Evolutionary conservation across 2,329 filamentous ascomycete species (phyloP), one percentile per base, ranked within the genome.

Genomic region (Fusarium irregulare): DNA sequence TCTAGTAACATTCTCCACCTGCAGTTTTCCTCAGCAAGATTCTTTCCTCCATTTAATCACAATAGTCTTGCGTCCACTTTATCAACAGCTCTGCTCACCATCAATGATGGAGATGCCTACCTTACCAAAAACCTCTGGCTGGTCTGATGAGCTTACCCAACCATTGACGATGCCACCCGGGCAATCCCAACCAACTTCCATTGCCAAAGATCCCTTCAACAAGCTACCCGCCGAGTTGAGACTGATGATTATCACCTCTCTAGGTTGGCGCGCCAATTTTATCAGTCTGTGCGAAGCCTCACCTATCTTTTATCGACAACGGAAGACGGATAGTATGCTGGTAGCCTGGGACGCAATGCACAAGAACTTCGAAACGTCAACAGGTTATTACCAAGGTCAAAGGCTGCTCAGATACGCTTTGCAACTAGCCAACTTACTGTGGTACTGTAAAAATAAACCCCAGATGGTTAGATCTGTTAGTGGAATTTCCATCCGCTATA

Each of bases 131-230:
- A 5, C 0, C 13, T 21, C 4, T 21, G 20, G 41, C 3, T 14
- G 2, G 6, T 14, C 41, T 21, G 41, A 44, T 3, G 41, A 21
- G n/a, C 20, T 44, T 16, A 14, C 20, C 41, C 20, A 21, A 21
- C 13, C 20, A 44, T 21, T 3, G 16, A 21, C n/a, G 3, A 44
- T 44, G 13, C 18, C 7, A 13, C 13, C 13, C 13, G 14, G 1
- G 6, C 14, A 28, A 11, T 16, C 25, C 4, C 20, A 20, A 4
- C 2, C 12, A 2, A 8, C 13, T 0, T 4, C 6, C 2, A 1
- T 5, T 2, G 7, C 2, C 20, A 9, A 2, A 8, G 55, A 57
- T 27, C 55, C 55, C 13, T 53, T 57, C 7, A 8, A 25, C 11
- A 20, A 28, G 9, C 16, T 53, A 3, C 16, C 4, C 13, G 13